Conservation (phyloP, 768 basidiomycete species). For the Russula lepida region DNA sequence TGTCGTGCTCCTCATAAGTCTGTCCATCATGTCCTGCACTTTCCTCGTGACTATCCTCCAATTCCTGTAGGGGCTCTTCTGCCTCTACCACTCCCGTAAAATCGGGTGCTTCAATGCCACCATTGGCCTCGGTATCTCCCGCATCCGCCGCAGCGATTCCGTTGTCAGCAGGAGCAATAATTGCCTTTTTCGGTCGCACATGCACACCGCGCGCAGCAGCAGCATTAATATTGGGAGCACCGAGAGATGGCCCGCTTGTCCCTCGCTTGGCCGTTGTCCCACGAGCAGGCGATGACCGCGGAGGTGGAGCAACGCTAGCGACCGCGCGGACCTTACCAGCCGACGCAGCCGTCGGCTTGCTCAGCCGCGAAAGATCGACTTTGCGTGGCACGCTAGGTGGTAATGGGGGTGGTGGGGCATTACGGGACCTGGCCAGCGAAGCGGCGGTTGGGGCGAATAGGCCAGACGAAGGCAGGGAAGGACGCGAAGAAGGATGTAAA, state of each 20-base stretch:
- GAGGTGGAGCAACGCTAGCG: slow-evolving; percentile 14
- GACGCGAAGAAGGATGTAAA: not conserved
- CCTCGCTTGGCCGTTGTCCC: slow-evolving; percentile 24
- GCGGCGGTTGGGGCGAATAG: slow-evolving; percentile 79
- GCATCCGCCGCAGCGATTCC: not conserved
- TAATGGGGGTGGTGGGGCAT: slow-evolving; percentile 41
- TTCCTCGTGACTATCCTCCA: slow-evolving; percentile 13
- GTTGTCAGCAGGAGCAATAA: not conserved
- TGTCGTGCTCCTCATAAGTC: slow-evolving; percentile 18
- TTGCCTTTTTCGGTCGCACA: slow-evolving; percentile 22
- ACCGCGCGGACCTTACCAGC: slow-evolving; percentile 47
- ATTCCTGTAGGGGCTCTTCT: slow-evolving; percentile 19
- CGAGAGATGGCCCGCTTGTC: slow-evolving; percentile 11
- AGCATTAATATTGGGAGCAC: slow-evolving; percentile 14
- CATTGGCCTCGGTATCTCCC: slow-evolving; percentile 1
- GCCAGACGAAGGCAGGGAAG: slow-evolving; percentile 41
- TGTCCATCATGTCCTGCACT: slow-evolving; percentile 8
- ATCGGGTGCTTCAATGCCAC: not conserved
- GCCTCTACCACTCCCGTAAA: slow-evolving; percentile 14
- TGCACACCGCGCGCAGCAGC: slow-evolving; percentile 25
- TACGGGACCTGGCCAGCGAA: slow-evolving; percentile 63
- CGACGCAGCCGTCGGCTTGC: slow-evolving; percentile 78
- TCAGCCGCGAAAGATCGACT: slow-evolving; percentile 52
- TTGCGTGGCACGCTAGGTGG: slow-evolving; percentile 46
- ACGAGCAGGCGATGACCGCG: slow-evolving; percentile 24